Evolutionary conservation across 2,329 filamentous ascomycete genomes (phyloP).

Genomic region (Alternaria metachromatica): DNA sequence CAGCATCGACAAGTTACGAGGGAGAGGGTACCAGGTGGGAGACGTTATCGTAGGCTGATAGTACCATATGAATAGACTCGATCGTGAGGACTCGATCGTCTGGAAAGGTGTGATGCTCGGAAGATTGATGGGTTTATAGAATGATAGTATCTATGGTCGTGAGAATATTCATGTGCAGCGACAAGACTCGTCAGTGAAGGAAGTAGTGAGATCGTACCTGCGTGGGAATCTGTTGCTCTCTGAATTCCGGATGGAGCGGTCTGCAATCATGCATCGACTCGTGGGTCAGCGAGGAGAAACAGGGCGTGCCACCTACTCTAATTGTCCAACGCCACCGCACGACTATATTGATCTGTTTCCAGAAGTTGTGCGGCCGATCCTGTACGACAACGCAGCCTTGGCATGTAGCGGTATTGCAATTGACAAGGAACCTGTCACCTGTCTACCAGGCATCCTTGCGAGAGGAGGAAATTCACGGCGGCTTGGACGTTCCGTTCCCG

Average conservation of each 20-base stretch:
- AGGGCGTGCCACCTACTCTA: not conserved
- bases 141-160: not conserved
- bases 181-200: not conserved
- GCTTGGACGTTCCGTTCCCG: not conserved
- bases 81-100: not conserved
- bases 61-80: not conserved
- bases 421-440: not conserved
- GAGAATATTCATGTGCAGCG: not conserved
- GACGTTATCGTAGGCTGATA: not conserved
- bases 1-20: not conserved
- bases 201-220: not conserved
- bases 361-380: not conserved
- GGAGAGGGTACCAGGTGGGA: not conserved
- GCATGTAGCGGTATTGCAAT: not conserved
- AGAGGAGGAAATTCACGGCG: not conserved
- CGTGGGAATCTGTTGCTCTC: not conserved
- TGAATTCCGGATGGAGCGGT: not conserved
- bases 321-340: not conserved
- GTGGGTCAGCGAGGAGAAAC: not conserved
- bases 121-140: not conserved
- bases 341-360: not conserved
- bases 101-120: not conserved
- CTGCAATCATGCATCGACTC: not conserved
- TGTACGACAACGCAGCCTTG: not conserved
- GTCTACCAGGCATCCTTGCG: not conserved